Percentiles rank a stretch among this genome's conserved stretches.
Evolutionary conservation across 495 filamentous ascomycete species (phyloP).

Genomic region (Penicillium canariense): DNA sequence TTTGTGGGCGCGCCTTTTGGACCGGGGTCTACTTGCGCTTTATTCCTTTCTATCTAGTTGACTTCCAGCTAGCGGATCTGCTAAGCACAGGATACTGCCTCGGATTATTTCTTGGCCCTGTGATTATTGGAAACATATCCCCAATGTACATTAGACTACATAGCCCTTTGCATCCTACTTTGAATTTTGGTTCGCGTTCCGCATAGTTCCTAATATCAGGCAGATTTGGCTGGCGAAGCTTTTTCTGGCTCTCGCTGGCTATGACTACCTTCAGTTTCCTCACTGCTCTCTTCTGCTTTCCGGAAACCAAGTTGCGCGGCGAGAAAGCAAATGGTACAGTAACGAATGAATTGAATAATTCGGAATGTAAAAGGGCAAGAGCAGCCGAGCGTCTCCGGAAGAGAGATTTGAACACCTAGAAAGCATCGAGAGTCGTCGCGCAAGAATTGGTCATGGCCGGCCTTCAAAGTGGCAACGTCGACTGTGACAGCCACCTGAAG

Average conservation of each 20-base stretch:
- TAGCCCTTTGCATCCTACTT: neutral
- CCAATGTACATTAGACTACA: constrained; percentile 26
- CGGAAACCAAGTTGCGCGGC: constrained; percentile 52
- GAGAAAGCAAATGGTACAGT: neutral
- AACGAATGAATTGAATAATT: neutral
- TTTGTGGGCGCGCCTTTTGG: constrained; percentile 60
- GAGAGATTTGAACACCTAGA: neutral
- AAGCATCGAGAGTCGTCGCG: constrained; percentile 15
- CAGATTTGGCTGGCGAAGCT: constrained; percentile 47
- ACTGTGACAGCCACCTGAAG: constrained; percentile 39
- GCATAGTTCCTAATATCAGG: neutral
- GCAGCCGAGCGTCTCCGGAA: neutral
- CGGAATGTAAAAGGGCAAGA: neutral
- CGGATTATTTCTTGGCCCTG: constrained; percentile 45
- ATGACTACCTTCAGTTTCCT: constrained; percentile 40
- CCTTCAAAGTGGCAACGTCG: constrained; percentile 47
- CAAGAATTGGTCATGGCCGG: constrained; percentile 29
- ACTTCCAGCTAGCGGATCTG: neutral
- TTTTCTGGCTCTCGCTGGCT: constrained; percentile 51
- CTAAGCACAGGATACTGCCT: constrained; percentile 35
- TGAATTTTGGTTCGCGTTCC: neutral
- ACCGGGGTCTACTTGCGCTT: constrained; percentile 59
- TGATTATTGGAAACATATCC: constrained; percentile 51
- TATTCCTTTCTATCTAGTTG: neutral
- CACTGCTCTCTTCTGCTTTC: constrained; percentile 48